These are phyloP conservation scores for Licmophora abbreviata DNA, from an alignment of 108 stramenopile genomes.

Conservation along the genomic window DNA sequence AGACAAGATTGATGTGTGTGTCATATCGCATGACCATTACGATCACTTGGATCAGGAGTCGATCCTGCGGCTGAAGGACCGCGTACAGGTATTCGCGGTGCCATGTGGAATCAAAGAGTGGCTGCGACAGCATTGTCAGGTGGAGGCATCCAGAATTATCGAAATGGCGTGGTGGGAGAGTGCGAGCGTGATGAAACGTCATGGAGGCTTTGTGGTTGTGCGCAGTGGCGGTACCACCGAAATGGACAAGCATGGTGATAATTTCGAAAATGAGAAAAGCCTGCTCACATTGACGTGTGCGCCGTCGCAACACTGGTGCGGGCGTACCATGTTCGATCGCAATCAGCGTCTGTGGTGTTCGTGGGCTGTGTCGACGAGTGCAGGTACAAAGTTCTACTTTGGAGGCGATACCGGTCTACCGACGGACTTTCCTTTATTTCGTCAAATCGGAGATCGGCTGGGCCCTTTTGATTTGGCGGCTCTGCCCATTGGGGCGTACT, in stretches of 20 bases:
- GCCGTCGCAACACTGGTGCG: slow-evolving; percentile 88
- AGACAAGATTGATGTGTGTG: slow-evolving; percentile 56
- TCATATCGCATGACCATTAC: slow-evolving; percentile 85
- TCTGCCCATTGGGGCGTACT: slow-evolving; percentile 93
- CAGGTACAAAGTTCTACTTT: slow-evolving; percentile 56
- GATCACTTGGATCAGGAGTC: slow-evolving; percentile 74
- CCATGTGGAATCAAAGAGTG: slow-evolving; percentile 70
- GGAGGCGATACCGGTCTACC: slow-evolving; percentile 82
- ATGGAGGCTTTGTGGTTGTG: too few species aligned
- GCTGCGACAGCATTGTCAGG: slow-evolving; percentile 48
- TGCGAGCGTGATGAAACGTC: background rate
- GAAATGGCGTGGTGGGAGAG: slow-evolving; percentile 92
- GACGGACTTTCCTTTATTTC: slow-evolving; percentile 68
- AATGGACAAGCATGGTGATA: too few species aligned
- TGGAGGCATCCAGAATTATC: slow-evolving; percentile 41
- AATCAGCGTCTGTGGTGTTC: slow-evolving; percentile 85
- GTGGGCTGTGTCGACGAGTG: slow-evolving; percentile 48
- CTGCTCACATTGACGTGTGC: slow-evolving; percentile 51
- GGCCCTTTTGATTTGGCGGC: slow-evolving; percentile 85
- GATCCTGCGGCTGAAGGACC: slow-evolving; percentile 33
- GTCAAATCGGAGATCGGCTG: slow-evolving; percentile 74
- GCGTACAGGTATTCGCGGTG: slow-evolving; percentile 59
- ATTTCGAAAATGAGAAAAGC: slow-evolving; percentile 5
- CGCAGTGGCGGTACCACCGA: too few species aligned
- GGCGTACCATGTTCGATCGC: slow-evolving; percentile 81